Conservation (phyloP, 495 filamentous ascomycete species). For the Choiromyces venosus region DNA sequence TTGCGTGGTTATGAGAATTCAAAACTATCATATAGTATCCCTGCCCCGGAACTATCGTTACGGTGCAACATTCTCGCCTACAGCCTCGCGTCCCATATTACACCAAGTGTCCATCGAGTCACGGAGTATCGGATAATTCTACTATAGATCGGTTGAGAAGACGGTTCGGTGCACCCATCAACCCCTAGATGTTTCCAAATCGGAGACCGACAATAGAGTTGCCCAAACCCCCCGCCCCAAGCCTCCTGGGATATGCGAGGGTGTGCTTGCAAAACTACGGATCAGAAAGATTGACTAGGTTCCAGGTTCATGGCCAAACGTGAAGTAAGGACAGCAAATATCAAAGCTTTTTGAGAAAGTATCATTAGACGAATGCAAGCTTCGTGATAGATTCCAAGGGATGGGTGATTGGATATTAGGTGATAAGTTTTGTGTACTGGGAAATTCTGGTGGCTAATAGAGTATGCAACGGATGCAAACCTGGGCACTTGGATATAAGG, state of each 20-base stretch:
- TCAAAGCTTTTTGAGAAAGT: background rate
- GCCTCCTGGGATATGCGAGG: background rate
- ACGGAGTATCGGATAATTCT: background rate
- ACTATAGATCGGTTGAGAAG: background rate
- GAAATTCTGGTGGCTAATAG: background rate
- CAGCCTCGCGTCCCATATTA: background rate
- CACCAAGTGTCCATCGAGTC: background rate
- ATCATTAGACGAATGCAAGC: background rate
- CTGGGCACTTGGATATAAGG: background rate
- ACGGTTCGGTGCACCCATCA: background rate
- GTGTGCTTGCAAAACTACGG: background rate
- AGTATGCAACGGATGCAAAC: background rate
- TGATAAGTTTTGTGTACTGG: background rate
- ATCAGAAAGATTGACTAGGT: background rate
- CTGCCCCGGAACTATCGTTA: background rate
- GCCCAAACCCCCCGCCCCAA: background rate
- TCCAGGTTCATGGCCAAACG: background rate
- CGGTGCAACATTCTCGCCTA: background rate
- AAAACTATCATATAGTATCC: background rate
- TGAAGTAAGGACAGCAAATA: background rate
- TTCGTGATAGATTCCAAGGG: background rate
- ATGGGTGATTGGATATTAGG: background rate
- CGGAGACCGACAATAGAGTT: background rate
- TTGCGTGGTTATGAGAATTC: background rate
- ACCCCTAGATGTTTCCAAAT: background rate